Evolutionary conservation across 192 early-diverging fungal genomes (phyloP), one percentile per base, ranked within the genome.

Genomic region (Physocladia obscura): DNA sequence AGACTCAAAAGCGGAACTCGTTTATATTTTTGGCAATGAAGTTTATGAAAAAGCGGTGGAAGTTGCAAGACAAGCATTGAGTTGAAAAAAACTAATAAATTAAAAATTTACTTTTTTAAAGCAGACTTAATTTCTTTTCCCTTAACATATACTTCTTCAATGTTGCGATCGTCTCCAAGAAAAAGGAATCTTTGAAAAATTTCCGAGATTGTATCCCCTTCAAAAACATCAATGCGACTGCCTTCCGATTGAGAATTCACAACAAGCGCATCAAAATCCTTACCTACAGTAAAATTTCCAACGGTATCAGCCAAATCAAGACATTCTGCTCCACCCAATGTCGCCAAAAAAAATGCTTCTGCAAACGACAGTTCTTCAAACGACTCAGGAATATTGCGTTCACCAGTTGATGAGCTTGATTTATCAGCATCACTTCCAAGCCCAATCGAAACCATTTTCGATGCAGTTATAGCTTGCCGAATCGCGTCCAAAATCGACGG

Each of bases 201-300:
- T 51, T 92, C 88, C 1, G 94, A 77, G 1, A 85, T 71, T 27
- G 82, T 71, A 22, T 69, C 60, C 15, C 72, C 71, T 36, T 70
- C 62, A 44, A 62, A 38, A 0, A 49, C 57, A 52, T 65, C 63
- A 19, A 65, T 32, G 21, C 48, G 63, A 36, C 63, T 65, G 19
- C 49, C 49, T 49, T 65, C 49, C 19, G 32, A 44, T 4, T 15
- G 13, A 4, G 49, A 49, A 78, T 90, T 85, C 6, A 91, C 79
- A 37, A 94, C 79, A 30, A 98, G 79, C 17, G 96, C 96, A 77
- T 98, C 96, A 84, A 98, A 95, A 24, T 92, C 83, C 76, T 98
- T 98, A 30, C 92, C 93, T 8, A 76, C 69, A 36, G 78, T 74
- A 75, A 98, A 93, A 67, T 89, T 94, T n/a, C 96, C 96, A 22